Evolutionary conservation across 176 grass and related monocot genomes (phyloP), one percentile per base, ranked within the genome.

Genomic region (Aegilops bicornis): DNA sequence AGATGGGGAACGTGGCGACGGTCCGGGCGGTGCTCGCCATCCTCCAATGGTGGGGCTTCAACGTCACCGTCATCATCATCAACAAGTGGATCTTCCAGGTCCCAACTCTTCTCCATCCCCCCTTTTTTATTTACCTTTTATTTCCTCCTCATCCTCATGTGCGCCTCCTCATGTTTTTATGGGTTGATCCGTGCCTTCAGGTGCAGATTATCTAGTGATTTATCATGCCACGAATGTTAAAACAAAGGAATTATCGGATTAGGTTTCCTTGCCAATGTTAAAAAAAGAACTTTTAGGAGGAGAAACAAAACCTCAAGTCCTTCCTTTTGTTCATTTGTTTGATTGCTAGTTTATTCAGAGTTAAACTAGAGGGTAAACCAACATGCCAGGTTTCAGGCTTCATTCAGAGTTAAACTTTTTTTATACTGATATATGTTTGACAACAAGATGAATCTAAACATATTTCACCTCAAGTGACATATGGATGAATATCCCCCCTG

Each of bases 71-170:
- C 70, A 96, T 98, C 92, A 98, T 98, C 90, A 98, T 98, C 87
- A 98, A 98, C 87, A 98, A 98, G 87, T 98, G 94, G 97, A 98
- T 98, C 93, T 98, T 98, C 89, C 94, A 98, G 97, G 97, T 96
- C 58, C 48, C 42, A 35, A n/a, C 37, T 76, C 42, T 22, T 59
- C 9, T 17, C 12, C 73, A 58, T 65, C 29, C 48, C 54, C 54
- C 54, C 7, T 7, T 58, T 58, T 2, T 54, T 47, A 5, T 33
- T 23, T 42, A 42, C 40, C 40, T 9, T 22, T 1, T 36, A 2
- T 27, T 56, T 27, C 8, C 5, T 50, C 7, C n/a, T 77, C 62
- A 0, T 72, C 25, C 65, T 40, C 11, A 0, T 10, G 47, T 56
- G 73, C 22, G 11, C 1, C 63, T 82, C 31, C 33, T 37, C 10